Conservation (phyloP, 768 basidiomycete genomes). For the Pulveroboletus sp. region DNA sequence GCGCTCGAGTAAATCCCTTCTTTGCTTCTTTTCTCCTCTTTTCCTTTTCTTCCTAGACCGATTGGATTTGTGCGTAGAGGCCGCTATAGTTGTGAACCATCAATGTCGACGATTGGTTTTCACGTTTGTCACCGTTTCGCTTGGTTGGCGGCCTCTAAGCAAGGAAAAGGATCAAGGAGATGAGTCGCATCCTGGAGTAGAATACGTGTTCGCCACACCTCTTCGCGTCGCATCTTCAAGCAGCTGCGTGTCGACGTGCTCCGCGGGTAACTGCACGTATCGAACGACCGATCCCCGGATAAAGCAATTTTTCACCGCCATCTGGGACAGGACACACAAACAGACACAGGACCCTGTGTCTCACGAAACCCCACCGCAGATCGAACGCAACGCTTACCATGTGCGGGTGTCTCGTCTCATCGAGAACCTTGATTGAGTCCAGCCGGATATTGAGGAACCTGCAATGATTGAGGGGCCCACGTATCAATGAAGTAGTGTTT, state of each 20-base stretch:
- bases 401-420: constrained; percentile 92
- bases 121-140: constrained; percentile 31
- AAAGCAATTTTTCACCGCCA: constrained; percentile 99
- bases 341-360: neutral
- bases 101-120: neutral
- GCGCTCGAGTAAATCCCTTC: neutral
- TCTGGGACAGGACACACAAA: constrained; percentile 42
- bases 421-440: constrained; percentile 88
- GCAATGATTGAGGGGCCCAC: constrained; percentile 1
- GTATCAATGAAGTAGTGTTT: neutral
- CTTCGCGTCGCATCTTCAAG: constrained; percentile 94
- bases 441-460: constrained; percentile 96
- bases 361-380: neutral
- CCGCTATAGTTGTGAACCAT: neutral
- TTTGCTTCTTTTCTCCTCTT: neutral
- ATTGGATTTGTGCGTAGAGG: neutral
- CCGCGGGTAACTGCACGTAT: constrained; percentile 91
- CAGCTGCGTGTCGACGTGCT: constrained; percentile 91
- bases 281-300: constrained; percentile 98
- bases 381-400: constrained; percentile 60
- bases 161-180: neutral
- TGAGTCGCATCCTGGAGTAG: constrained; percentile 2
- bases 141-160: constrained; percentile 39
- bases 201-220: constrained; percentile 47
- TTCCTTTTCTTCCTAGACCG: neutral